Percentiles rank a stretch among this genome's conserved stretches.
Conservation (phyloP, 306 rosid genomes). For the Trifolium fragiferum region DNA sequence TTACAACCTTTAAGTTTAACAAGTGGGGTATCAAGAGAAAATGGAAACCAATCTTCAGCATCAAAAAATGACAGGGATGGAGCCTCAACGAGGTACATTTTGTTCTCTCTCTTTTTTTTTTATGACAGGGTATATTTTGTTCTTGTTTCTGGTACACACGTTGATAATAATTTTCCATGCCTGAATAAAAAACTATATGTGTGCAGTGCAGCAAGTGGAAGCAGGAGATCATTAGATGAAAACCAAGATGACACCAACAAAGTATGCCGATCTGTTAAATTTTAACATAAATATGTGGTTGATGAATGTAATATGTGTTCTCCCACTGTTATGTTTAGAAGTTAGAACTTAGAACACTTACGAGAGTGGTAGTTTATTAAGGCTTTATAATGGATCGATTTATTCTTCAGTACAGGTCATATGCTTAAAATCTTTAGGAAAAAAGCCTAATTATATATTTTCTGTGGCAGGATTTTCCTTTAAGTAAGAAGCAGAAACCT, state of each 20-base stretch:
- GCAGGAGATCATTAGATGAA: slow-evolving; percentile 47
- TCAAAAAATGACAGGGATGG: slow-evolving; percentile 28
- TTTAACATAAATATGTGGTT: slow-evolving; percentile 1
- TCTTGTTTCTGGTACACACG: slow-evolving; percentile 14
- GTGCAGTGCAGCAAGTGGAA: slow-evolving; percentile 39
- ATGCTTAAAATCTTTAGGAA: neutral
- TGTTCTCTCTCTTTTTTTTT: neutral
- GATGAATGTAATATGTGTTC: slow-evolving; percentile 19
- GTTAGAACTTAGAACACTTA: neutral
- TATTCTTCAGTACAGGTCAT: neutral
- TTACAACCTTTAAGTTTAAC: slow-evolving; percentile 33
- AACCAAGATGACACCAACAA: slow-evolving; percentile 33
- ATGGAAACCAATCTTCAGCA: slow-evolving; percentile 32
- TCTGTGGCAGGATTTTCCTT: slow-evolving; percentile 46
- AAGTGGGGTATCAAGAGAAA: slow-evolving; percentile 33
- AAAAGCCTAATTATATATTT: slow-evolving; percentile 13
- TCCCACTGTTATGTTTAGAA: slow-evolving; percentile 11
- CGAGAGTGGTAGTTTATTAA: neutral
- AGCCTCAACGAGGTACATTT: slow-evolving; percentile 52
- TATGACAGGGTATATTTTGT: slow-evolving; percentile 43
- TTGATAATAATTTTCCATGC: slow-evolving; percentile 32
- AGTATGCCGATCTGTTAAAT: slow-evolving; percentile 46
- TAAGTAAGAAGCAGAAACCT: slow-evolving; percentile 34
- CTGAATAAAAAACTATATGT: slow-evolving; percentile 27
- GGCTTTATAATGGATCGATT: slow-evolving; percentile 20